Evolutionary conservation across 2,329 filamentous ascomycete genomes (phyloP).

Genomic region (Fusarium temperatum): DNA sequence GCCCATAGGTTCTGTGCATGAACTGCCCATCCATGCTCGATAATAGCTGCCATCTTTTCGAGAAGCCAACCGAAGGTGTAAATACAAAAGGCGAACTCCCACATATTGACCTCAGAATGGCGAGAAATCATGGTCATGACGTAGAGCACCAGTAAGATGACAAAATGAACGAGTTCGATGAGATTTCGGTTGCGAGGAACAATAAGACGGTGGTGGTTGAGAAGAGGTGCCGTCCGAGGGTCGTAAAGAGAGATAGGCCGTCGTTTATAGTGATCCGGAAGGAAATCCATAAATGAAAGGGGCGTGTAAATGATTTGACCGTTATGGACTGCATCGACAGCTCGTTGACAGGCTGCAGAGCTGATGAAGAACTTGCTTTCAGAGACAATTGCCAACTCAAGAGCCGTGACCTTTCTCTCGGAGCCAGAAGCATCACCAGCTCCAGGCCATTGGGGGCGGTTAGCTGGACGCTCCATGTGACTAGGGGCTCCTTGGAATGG

Average conservation of each 20-base stretch:
- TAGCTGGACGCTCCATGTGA: conserved; percentile 62
- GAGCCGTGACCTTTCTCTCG: conserved; percentile 69
- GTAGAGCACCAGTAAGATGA: conserved; percentile 70
- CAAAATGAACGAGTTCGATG: conserved; percentile 72
- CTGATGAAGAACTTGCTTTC: conserved; percentile 75
- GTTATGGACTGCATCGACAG: conserved; percentile 75
- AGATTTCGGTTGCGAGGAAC: conserved; percentile 74
- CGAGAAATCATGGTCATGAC: conserved; percentile 70
- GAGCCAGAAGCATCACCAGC: conserved; percentile 50
- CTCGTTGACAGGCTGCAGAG: conserved; percentile 72
- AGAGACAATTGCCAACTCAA: conserved; percentile 77
- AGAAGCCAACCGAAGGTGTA: conserved; percentile 75
- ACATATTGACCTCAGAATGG: conserved; percentile 56
- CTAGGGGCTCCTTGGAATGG: conserved; percentile 75
- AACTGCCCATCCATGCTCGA: conserved; percentile 73
- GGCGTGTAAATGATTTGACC: conserved; percentile 77
- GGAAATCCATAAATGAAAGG: conserved; percentile 74
- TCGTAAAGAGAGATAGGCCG: conserved; percentile 76
- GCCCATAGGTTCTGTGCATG: conserved; percentile 81
- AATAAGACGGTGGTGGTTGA: conserved; percentile 78
- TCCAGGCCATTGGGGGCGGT: conserved; percentile 51
- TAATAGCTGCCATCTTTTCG: conserved; percentile 70
- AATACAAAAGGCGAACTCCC: conserved; percentile 69
- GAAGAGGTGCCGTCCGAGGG: conserved; percentile 68
- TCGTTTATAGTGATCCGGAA: conserved; percentile 78